These are phyloP conservation scores for Acer yangbiense DNA, from an alignment of 345 rosid genomes.

Conservation along the genomic window DNA sequence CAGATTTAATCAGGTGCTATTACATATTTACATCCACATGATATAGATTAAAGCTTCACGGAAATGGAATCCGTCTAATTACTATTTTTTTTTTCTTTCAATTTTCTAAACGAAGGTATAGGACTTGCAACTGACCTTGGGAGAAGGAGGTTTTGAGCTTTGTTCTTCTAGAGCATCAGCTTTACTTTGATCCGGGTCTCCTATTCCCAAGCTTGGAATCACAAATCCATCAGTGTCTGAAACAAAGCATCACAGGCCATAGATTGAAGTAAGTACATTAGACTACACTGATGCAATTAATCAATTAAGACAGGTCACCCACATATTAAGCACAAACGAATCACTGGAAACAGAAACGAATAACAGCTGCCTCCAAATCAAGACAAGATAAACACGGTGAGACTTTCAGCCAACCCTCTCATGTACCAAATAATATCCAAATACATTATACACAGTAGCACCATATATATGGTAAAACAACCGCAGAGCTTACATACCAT, in stretches of 20 bases:
- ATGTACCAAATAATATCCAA: background rate
- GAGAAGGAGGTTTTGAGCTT: constrained; percentile 54
- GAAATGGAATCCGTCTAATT: background rate
- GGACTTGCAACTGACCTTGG: constrained; percentile 46
- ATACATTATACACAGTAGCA: background rate
- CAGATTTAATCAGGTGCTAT: background rate
- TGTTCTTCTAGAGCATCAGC: constrained; percentile 44
- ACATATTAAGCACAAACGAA: background rate
- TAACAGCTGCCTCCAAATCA: background rate
- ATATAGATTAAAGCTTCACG: background rate
- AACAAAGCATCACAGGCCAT: constrained; percentile 18
- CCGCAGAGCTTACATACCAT: background rate
- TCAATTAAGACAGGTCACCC: background rate
- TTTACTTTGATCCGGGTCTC: constrained; percentile 32
- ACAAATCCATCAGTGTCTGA: constrained; percentile 93
- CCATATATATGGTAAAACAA: background rate
- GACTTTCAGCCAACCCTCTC: background rate
- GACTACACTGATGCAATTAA: background rate
- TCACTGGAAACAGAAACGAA: background rate
- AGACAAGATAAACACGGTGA: background rate
- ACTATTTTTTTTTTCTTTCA: background rate
- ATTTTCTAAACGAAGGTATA: background rate
- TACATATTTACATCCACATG: background rate
- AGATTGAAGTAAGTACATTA: background rate
- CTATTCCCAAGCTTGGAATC: constrained; percentile 91